phyloP scores from a whole-genome alignment of 495 filamentous ascomycete genomes.

The Beverwykella pulmonaria region DNA sequence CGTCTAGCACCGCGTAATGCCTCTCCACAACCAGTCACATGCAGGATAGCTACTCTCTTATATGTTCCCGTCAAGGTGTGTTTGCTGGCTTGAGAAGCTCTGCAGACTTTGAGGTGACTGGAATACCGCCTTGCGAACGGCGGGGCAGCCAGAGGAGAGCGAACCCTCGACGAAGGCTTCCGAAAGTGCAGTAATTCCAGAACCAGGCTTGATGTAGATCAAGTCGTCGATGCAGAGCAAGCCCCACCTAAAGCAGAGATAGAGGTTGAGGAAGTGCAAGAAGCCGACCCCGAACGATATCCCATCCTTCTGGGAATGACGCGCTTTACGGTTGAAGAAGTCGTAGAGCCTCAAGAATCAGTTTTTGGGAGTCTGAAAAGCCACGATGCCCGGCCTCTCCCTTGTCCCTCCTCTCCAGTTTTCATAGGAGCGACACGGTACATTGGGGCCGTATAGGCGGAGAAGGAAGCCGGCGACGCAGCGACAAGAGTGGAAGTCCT shows the following conservation, averaged over 20 bases:
- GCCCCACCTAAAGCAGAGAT: not conserved
- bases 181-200: too few species aligned
- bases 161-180: not conserved
- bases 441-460: not conserved
- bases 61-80: not conserved
- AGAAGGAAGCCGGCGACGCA: not conserved
- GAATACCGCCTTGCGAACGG: not conserved
- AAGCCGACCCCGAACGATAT: not conserved
- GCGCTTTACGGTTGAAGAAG: not conserved
- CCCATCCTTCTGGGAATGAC: not conserved
- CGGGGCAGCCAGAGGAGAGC: not conserved
- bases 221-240: not conserved
- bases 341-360: not conserved
- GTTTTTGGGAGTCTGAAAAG: too few species aligned
- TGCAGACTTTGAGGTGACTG: not conserved
- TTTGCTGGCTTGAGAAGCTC: not conserved
- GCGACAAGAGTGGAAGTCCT: not conserved
- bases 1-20: constrained; percentile 32
- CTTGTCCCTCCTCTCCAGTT: constrained; percentile 3
- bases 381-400: not conserved
- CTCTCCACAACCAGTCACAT: constrained; percentile 23
- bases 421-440: not conserved
- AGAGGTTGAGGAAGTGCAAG: not conserved
- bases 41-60: constrained; percentile 28
- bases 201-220: not conserved